Evolutionary conservation across 2,329 filamentous ascomycete species (phyloP), one percentile per base, ranked within the genome.

Genomic region (Aspergillus melleus): DNA sequence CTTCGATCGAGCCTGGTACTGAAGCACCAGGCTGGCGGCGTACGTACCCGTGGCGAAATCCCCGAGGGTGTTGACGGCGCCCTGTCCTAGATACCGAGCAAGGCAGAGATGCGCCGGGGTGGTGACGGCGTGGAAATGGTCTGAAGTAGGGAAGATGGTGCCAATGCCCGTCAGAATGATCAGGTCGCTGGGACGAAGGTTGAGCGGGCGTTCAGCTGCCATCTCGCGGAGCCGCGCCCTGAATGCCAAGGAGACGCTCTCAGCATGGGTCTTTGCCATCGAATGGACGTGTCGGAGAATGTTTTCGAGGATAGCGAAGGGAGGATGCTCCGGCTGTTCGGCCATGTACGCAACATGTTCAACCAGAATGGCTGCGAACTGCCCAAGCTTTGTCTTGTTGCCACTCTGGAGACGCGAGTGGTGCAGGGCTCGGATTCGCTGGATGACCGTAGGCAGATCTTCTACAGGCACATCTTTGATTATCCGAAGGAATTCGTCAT

Each of bases 81-180:
- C 91, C 67, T 96, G 87, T 1, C 90, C 91, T 26, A 99, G 83
- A 76, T 90, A 97, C 57, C 91, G 87, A 12, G 85, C 86, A 76
- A 98, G 91, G n/a, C 88, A 85, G 5, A 97, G 86, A 76, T 92
- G 90, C 0, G 94, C 90, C 2, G 95, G 95, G 1, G 95, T 99
- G 46, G 92, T 90, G 39, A 98, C 91, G 68, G 95, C 90, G 70
- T 99, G 95, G 76, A 98, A 99, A 77, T 98, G 93, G 76, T 99
- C 95, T 0, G 93, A 97, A 0, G 95, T 96, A 4, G 95, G 93
- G 70, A 96, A 99, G 55, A 96, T 90, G 2, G 87, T 88, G 46
- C 89, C 87, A 61, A 97, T 86, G 0, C 91, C 92, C 0, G 91
- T 93, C 39, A 99, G 79, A n/a, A 96, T 79, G 22, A 92, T 78